These are phyloP conservation scores for Solanum bukasovii DNA, from an alignment of 257 asterid genomes.

Conservation along the genomic window DNA sequence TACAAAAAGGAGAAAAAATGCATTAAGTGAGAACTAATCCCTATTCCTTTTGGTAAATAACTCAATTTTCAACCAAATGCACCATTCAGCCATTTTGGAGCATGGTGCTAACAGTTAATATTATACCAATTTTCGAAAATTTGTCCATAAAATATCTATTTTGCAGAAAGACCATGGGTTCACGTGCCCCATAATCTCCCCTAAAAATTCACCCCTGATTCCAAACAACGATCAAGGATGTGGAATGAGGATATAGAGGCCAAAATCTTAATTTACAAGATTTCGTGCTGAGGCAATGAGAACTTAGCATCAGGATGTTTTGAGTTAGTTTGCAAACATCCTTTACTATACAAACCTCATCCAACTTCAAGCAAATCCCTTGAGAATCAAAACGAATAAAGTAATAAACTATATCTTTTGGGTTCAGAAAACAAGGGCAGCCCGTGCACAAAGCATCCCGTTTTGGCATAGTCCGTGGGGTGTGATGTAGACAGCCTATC, in stretches of 20 bases:
- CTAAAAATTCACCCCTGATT: too few species aligned
- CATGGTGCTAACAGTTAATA: background rate
- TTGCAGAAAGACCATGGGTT: background rate
- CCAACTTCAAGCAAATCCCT: background rate
- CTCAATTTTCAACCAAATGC: background rate
- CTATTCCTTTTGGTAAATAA: background rate
- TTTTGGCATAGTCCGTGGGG: background rate
- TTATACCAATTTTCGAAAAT: too few species aligned
- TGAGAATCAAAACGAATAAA: background rate
- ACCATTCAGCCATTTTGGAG: background rate
- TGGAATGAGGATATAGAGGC: background rate
- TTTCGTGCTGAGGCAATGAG: background rate
- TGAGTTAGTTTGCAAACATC: background rate
- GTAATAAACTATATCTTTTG: background rate
- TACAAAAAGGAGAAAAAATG: background rate
- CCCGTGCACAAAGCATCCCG: background rate
- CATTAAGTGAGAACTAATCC: background rate
- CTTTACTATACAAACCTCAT: background rate
- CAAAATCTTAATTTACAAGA: background rate
- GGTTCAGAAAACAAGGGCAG: background rate
- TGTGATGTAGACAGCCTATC: background rate
- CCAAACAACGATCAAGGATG: background rate
- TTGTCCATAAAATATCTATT: background rate
- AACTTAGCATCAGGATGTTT: background rate
- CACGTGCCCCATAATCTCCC: too few species aligned